These are phyloP conservation scores for Cymodocea nodosa DNA, from an alignment of 116 monocot genomes.

Conservation along the genomic window DNA sequence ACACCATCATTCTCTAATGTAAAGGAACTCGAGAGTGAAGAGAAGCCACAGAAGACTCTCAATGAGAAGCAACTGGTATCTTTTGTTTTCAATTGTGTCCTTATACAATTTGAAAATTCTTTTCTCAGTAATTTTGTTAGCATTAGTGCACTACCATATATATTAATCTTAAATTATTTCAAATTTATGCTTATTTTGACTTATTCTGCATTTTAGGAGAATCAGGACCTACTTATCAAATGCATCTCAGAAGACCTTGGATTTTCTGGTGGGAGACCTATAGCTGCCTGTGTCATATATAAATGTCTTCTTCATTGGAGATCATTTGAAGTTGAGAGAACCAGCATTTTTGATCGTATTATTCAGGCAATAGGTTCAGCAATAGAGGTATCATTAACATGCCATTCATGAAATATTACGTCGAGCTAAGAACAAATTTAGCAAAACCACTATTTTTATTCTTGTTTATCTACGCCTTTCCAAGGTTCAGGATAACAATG, in stretches of 20 bases:
- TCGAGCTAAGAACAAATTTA: neutral
- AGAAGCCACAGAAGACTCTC: slow-evolving; percentile 87
- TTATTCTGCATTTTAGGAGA: slow-evolving; percentile 45
- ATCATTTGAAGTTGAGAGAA: slow-evolving; percentile 96
- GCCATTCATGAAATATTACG: too few relatives aligned
- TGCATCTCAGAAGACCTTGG: slow-evolving; percentile 84
- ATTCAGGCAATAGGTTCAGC: slow-evolving; percentile 73
- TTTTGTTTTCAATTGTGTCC: neutral
- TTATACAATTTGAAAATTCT: neutral
- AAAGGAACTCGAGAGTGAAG: slow-evolving; percentile 67
- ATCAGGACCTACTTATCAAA: slow-evolving; percentile 76
- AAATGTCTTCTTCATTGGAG: slow-evolving; percentile 95
- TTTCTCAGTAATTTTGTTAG: neutral
- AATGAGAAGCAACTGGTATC: slow-evolving; percentile 91
- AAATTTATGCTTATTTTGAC: neutral
- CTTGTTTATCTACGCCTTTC: neutral
- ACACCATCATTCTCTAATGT: slow-evolving; percentile 26
- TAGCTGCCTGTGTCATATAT: slow-evolving; percentile 89
- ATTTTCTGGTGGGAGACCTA: slow-evolving; percentile 66
- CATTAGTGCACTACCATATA: neutral
- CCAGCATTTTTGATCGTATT: slow-evolving; percentile 77
- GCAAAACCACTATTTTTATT: neutral
- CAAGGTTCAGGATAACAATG: slow-evolving; percentile 30
- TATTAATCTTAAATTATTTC: neutral
- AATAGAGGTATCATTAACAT: slow-evolving; percentile 44